Evolutionary conservation across 2,329 filamentous ascomycete species (phyloP).

Genomic region (Colletotrichum nymphaeae): DNA sequence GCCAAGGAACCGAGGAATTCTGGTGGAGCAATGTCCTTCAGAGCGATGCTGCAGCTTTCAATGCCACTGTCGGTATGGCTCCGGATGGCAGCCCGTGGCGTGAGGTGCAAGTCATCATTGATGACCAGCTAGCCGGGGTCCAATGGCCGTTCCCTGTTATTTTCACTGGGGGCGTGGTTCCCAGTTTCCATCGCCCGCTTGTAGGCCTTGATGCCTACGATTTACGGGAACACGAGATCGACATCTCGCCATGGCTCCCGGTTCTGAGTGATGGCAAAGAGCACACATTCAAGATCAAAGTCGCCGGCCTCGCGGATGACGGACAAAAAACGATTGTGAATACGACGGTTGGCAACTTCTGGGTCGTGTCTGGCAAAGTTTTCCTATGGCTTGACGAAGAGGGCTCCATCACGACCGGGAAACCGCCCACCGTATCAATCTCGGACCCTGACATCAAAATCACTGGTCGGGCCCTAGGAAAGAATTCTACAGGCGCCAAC

Average conservation of each 20-base stretch:
- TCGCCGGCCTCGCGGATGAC: constrained; percentile 73
- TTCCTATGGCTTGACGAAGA: constrained; percentile 77
- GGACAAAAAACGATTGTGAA: constrained; percentile 60
- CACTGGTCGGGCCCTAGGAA: constrained; percentile 56
- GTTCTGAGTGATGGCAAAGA: constrained; percentile 72
- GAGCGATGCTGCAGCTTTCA: constrained; percentile 69
- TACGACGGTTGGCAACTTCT: constrained; percentile 70
- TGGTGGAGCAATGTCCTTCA: constrained; percentile 86
- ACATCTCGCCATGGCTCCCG: constrained; percentile 82
- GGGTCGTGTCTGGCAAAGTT: constrained; percentile 83
- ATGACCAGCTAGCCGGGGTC: constrained; percentile 78
- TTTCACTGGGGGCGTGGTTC: constrained; percentile 84
- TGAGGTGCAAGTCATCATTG: constrained; percentile 81
- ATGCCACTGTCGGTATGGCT: constrained; percentile 64
- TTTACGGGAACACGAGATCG: constrained; percentile 82
- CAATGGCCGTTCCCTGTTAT: constrained; percentile 86
- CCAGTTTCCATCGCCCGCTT: constrained; percentile 81
- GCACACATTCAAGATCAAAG: constrained; percentile 76
- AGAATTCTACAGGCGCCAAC: constrained; percentile 64
- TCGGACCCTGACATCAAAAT: constrained; percentile 59
- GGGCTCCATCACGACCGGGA: constrained; percentile 64
- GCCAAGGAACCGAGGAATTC: constrained; percentile 82
- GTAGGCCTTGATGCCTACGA: constrained; percentile 85
- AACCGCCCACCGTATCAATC: constrained; percentile 44
- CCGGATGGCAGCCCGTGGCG: constrained; percentile 80